phyloP scores from a whole-genome alignment of 2,329 filamentous ascomycete genomes.

The Trichoderma afroharzianum region DNA sequence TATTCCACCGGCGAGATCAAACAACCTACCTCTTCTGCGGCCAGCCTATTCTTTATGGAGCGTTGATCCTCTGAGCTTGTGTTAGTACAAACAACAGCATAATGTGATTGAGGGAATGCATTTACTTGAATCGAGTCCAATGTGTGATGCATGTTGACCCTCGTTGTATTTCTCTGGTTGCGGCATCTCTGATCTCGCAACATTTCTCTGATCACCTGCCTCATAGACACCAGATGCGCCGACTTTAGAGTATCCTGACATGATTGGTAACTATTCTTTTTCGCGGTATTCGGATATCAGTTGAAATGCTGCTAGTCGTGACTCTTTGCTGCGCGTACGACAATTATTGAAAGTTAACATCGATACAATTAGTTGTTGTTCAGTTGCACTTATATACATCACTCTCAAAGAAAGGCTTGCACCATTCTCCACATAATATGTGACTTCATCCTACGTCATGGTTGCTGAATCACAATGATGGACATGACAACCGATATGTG shows the following conservation, averaged over 20 bases:
- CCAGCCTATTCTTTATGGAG: slow-evolving; percentile 68
- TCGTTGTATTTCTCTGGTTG: slow-evolving; percentile 63
- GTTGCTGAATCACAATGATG: slow-evolving; percentile 1
- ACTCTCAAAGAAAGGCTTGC: neutral
- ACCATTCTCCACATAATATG: slow-evolving; percentile 1
- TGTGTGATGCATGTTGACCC: slow-evolving; percentile 67
- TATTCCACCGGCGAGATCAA: neutral
- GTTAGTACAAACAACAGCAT: slow-evolving; percentile 19
- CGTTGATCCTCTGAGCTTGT: slow-evolving; percentile 60
- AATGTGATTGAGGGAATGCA: neutral
- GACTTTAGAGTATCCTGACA: slow-evolving; percentile 57
- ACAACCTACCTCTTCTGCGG: slow-evolving; percentile 53
- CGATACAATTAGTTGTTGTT: neutral
- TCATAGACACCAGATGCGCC: slow-evolving; percentile 67
- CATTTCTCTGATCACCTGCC: slow-evolving; percentile 70
- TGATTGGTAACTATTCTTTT: slow-evolving; percentile 22
- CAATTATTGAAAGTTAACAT: too few relatives aligned
- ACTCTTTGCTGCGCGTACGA: neutral
- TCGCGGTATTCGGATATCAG: neutral
- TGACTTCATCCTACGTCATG: slow-evolving; percentile 12
- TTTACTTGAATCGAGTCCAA: slow-evolving; percentile 68
- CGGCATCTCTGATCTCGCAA: slow-evolving; percentile 48
- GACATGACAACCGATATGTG: neutral
- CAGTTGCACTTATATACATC: neutral
- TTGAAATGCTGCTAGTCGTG: neutral